Evolutionary conservation across 2,329 filamentous ascomycete genomes (phyloP).

Genomic region (Beauveria caledonica): DNA sequence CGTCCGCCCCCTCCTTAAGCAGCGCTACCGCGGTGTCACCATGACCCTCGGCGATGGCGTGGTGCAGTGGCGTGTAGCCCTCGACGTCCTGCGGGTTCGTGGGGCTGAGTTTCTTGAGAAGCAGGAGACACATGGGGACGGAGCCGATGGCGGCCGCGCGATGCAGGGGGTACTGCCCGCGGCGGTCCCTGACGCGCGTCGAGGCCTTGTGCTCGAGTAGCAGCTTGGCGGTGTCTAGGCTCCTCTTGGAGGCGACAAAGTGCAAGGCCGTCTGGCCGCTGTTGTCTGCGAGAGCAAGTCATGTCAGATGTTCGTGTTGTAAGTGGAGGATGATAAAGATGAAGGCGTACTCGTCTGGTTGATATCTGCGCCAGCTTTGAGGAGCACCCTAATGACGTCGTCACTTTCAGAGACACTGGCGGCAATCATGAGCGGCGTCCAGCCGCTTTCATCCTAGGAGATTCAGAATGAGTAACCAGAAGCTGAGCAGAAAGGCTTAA

Average conservation of each 20-base stretch:
- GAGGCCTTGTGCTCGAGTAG: conserved; percentile 72
- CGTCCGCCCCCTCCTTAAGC: conserved; percentile 77
- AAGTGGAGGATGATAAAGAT: neutral
- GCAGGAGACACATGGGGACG: conserved; percentile 72
- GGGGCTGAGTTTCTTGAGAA: conserved; percentile 71
- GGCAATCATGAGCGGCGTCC: conserved; percentile 80
- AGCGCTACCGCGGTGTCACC: conserved; percentile 77
- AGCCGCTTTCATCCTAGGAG: conserved; percentile 62
- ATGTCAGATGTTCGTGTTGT: neutral
- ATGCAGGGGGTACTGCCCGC: conserved; percentile 86
- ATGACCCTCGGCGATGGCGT: conserved; percentile 70
- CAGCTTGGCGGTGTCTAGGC: conserved; percentile 70
- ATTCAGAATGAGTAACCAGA: neutral
- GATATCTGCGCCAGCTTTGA: conserved; percentile 62
- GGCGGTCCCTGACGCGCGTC: conserved; percentile 71
- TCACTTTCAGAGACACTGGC: conserved; percentile 66
- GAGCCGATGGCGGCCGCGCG: conserved; percentile 85
- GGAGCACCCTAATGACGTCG: conserved; percentile 56
- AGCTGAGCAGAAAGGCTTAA: neutral
- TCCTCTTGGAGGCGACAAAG: conserved; percentile 84
- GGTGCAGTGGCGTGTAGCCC: conserved; percentile 84
- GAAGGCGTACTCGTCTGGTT: conserved; percentile 57
- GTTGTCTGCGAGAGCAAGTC: conserved; percentile 39
- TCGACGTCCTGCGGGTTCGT: conserved; percentile 75
- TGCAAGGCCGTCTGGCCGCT: conserved; percentile 79